A percentile compares a stretch with the other conserved stretches of the same genome.
These are phyloP conservation scores for Manihot esculenta DNA, from an alignment of 441 rosid species.

Conservation along the genomic window DNA sequence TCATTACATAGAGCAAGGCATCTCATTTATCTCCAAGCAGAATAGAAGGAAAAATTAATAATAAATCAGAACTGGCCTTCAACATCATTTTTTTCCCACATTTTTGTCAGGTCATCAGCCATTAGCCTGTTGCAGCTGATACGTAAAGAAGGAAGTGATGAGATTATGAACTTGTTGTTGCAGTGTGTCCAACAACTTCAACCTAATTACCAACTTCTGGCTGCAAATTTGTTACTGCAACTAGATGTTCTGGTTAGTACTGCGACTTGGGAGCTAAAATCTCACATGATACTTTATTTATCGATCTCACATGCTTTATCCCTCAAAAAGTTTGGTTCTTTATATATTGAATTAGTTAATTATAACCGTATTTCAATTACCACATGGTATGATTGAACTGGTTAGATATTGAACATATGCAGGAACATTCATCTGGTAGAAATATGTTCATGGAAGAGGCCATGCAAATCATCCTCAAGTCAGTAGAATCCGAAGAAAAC, in stretches of 20 bases:
- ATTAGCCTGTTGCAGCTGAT: constrained; percentile 61
- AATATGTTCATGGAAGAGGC: constrained; percentile 54
- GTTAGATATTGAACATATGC: constrained; percentile 22
- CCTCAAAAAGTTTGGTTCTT: background rate
- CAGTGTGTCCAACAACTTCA: constrained; percentile 47
- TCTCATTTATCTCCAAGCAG: background rate
- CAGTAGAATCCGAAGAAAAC: constrained; percentile 48
- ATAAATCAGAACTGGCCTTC: background rate
- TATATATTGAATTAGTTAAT: background rate
- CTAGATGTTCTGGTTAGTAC: constrained; percentile 57
- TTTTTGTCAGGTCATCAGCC: constrained; percentile 62
- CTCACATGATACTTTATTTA: background rate
- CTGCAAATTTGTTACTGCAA: constrained; percentile 79
- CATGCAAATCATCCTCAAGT: constrained; percentile 50
- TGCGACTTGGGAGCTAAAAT: background rate
- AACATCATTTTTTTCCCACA: background rate
- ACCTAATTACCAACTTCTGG: constrained; percentile 59
- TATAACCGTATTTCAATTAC: background rate
- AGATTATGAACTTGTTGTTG: constrained; percentile 43
- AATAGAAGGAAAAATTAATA: background rate
- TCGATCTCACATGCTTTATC: background rate
- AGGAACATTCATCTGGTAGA: constrained; percentile 58
- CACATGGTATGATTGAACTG: background rate
- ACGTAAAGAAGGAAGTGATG: constrained; percentile 52
- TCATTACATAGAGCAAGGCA: background rate